Percentiles rank a stretch among this genome's conserved stretches.
Conservation (phyloP, 129 eudicot genomes). For the Flaveria ramosissima region DNA sequence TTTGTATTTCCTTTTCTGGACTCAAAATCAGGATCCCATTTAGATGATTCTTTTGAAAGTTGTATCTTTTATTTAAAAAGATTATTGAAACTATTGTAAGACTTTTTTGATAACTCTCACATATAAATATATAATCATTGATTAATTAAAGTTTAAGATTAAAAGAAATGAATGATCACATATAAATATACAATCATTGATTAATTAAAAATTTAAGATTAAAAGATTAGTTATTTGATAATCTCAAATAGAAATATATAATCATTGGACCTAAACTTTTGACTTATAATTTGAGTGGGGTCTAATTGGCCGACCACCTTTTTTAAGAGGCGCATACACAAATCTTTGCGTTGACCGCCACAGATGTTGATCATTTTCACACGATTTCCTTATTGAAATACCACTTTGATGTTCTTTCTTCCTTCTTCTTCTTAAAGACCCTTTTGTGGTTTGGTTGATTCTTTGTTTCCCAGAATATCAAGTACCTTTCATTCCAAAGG, state of each 20-base stretch:
- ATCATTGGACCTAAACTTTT: neutral
- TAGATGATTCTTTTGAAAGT: no score
- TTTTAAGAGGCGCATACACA: constrained; percentile 17
- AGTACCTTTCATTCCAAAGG: neutral
- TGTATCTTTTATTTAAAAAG: no score
- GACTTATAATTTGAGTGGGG: neutral
- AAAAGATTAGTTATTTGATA: no score
- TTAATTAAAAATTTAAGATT: no score
- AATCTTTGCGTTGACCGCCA: constrained; percentile 24
- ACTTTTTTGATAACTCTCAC: no score
- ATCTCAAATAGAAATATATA: neutral
- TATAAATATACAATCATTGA: neutral
- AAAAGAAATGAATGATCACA: neutral
- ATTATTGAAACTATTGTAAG: no score
- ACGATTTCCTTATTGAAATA: constrained; percentile 23
- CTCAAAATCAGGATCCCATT: no score
- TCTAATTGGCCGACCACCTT: constrained; percentile 26
- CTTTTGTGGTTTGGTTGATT: neutral
- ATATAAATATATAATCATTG: no score
- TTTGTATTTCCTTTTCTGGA: no score
- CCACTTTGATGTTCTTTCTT: neutral
- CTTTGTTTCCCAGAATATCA: neutral
- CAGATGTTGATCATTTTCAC: constrained; percentile 16
- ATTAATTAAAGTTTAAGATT: no score
- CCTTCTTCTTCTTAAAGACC: neutral